Base-by-base conservation (phyloP, 495 filamentous ascomycete genomes). In the Xylaria palmicola region DNA sequence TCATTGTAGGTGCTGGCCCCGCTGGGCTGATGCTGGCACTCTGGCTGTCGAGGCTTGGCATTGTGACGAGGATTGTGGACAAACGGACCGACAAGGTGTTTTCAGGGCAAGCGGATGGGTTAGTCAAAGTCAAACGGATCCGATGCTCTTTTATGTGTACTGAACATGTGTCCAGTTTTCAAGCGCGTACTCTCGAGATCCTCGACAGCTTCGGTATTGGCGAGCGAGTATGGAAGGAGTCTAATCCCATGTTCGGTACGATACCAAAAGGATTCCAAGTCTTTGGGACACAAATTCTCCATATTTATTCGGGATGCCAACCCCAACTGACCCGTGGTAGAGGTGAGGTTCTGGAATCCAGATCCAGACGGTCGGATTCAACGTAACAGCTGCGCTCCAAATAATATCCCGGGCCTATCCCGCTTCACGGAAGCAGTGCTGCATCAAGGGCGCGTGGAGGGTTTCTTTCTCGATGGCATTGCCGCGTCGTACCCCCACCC, bases 181-280 rank as follows among this genome's bases (percentile, higher is more conserved):
- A 70, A 50, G 41, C 55, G 29, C 79, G 87, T n/a, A 86, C 78
- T 4, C 65, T 87, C 13, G 86, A 89, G 67, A 81, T 88, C 13
- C 83, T 89, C 24, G 87, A 90, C 55, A 84, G 82, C 56, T 84
- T 90, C 64, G 86, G 84, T 6, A 82, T 90, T 54, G 80, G 75
- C 6, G 81, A 88, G 56, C 77, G 79, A 8, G 79, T 81, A 8
- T 81, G 78, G 74, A 81, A 84, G 34, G 85, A 88, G 58, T 76
- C 77, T n/a, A 81, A 83, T 68, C 76, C 81, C 44, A 78, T 83
- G 71, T 62, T 75, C 6, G 71, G 70, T 68, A 59, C 22, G 56
- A 5, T 9, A n/a, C 48, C 5, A 12, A 53, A 59, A 15, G 3
- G 17, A 1, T 39, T 39, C 39, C n/a, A n/a, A n/a, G n/a, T n/a